These are phyloP conservation scores for Hypoxylon cercidicola DNA, from an alignment of 495 filamentous ascomycete genomes.

Conservation along the genomic window DNA sequence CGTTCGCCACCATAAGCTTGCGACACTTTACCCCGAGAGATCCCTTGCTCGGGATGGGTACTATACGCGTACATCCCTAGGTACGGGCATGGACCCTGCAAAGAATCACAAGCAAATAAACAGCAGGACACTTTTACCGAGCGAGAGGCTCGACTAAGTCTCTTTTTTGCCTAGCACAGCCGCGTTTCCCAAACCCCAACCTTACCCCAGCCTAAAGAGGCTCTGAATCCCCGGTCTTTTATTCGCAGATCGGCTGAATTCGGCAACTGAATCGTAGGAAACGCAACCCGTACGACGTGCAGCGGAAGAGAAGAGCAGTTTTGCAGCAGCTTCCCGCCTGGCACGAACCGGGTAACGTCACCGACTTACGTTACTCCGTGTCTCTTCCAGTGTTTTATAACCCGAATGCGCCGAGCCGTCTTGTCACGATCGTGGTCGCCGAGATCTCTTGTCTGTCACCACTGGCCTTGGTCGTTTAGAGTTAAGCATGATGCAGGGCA, in stretches of 20 bases:
- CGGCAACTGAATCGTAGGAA: conserved; percentile 31
- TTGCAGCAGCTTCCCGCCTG: conserved; percentile 24
- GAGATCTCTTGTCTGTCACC: conserved; percentile 21
- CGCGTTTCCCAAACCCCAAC: conserved; percentile 8
- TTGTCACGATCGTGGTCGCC: not conserved
- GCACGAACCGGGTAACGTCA: conserved; percentile 40
- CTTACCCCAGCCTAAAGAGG: conserved; percentile 21
- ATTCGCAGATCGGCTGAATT: conserved; percentile 14
- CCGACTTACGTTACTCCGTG: conserved; percentile 1
- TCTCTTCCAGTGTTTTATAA: conserved; percentile 10
- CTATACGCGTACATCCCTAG: not conserved
- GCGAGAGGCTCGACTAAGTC: conserved; percentile 27
- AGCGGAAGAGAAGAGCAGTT: conserved; percentile 7
- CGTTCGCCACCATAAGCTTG: conserved; percentile 28
- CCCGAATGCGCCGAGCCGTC: conserved; percentile 17
- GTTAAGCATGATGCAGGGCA: conserved; percentile 22
- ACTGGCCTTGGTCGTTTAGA: conserved; percentile 10
- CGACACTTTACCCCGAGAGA: conserved; percentile 31
- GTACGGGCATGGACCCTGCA: not conserved
- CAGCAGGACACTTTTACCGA: conserved; percentile 13
- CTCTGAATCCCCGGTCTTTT: conserved; percentile 24
- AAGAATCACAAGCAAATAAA: conserved; percentile 23
- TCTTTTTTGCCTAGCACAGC: conserved; percentile 14
- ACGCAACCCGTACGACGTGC: conserved; percentile 20
- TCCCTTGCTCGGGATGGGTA: conserved; percentile 4